Evolutionary conservation across 441 rosid species (phyloP).

Genomic region (Populus hybrid): DNA sequence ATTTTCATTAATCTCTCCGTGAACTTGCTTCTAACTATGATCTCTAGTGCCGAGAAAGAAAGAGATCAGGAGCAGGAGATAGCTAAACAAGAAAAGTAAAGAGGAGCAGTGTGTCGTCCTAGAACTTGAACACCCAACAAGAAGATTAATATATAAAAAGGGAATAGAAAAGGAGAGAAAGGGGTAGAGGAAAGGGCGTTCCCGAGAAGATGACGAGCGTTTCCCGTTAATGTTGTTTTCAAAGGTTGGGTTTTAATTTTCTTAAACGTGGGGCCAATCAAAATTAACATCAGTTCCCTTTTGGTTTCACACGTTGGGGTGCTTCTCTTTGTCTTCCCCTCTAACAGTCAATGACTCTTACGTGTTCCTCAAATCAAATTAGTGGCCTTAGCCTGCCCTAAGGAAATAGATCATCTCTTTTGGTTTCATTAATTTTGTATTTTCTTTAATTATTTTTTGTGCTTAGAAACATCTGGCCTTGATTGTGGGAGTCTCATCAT

Average conservation of each 20-base stretch:
- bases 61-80: background rate
- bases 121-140: background rate
- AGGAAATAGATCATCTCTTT: background rate
- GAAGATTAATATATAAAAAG: background rate
- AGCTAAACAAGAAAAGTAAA: background rate
- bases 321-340: conserved; percentile 29
- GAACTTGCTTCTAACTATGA: background rate
- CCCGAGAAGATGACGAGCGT: conserved; percentile 39
- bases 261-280: conserved; percentile 25
- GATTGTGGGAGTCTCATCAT: background rate
- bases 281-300: conserved; percentile 13
- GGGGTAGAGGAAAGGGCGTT: conserved; percentile 16
- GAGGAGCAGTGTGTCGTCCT: background rate
- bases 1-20: background rate
- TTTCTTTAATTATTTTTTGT: background rate
- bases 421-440: background rate
- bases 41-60: background rate
- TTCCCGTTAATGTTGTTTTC: conserved; percentile 31
- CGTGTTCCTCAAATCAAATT: background rate
- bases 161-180: background rate
- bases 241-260: conserved; percentile 14
- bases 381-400: background rate
- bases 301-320: conserved; percentile 47
- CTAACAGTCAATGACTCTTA: conserved; percentile 6
- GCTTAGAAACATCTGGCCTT: background rate